Base-by-base conservation (phyloP, 139 green algal genomes). In the Chloropicon primus region DNA sequence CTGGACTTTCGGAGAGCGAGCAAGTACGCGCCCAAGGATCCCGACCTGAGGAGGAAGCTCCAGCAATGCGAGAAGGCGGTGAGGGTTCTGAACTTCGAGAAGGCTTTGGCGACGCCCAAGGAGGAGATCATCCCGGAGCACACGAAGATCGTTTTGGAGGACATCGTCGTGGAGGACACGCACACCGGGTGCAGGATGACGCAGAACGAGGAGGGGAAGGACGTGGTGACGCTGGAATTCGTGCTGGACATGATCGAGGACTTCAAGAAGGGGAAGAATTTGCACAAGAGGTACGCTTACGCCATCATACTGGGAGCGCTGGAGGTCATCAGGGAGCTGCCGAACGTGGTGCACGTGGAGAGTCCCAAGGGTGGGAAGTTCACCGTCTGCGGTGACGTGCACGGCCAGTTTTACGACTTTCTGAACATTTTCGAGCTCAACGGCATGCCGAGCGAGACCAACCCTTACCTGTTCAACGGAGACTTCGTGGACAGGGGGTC, bases 381-480 rank as follows among this genome's bases (percentile, higher is more conserved):
- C 72, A 97, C 93, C 2, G 90, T 97, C 5, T 97, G 93, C 77
- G 93, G 93, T 24, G 93, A 97, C 82, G 87, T 92, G 29, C 91
- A 96, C 84, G 90, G 82, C 54, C 93, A 97, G 86, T 98, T 89
- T 79, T 98, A 89, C 78, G 95, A 99, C 84, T 83, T 99, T 76
- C 82, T 97, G 24, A 93, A 95, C 85, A 98, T 99, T 73, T 99
- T 94, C 75, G 84, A 96, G 26, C 79, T 98, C 26, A 97, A 98
- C 79, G 95, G 95, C 0, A 27, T 87, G 28, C 95, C 95, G 17
- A 89, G 82, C 1, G 24, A 85, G 10, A 82, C 87, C 22, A 98
- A 98, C 84, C 95, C 94, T 2, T 99, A 98, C 89, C 81, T 99
- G 1, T 99, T 99, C 87, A 99, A 99, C 73, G 95, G 95, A 28